Evolutionary conservation across 169 alveolate genomes (phyloP).

Genomic region (Plasmodium vinckei): DNA sequence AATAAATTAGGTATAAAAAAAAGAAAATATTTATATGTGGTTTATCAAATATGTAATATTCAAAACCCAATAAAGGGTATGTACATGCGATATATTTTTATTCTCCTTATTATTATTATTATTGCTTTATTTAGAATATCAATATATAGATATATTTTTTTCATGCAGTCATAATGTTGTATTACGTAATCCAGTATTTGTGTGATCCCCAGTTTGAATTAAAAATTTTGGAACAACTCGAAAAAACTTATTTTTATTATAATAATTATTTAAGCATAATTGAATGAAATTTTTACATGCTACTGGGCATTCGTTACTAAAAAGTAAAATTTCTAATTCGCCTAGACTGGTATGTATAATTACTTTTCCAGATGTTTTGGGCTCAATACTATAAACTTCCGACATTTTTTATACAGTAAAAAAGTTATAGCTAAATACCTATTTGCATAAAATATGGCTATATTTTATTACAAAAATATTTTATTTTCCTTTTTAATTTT

Average conservation of each 20-base stretch:
- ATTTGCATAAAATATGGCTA: no score
- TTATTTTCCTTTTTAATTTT: no score
- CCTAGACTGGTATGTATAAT: slow-evolving; percentile 93
- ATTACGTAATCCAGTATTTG: slow-evolving; percentile 86
- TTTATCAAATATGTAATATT: background rate
- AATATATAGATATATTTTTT: background rate
- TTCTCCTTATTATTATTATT: background rate
- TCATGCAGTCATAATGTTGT: background rate
- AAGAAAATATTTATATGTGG: background rate
- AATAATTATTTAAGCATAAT: slow-evolving; percentile 92
- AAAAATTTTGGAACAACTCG: slow-evolving; percentile 91
- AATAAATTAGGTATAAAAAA: background rate
- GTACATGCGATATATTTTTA: no score
- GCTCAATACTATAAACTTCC: slow-evolving; percentile 89
- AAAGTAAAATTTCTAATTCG: slow-evolving; percentile 92
- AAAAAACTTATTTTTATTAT: slow-evolving; percentile 92
- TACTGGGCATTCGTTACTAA: slow-evolving; percentile 93
- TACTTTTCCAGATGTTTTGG: slow-evolving; percentile 94
- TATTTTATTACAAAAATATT: no score
- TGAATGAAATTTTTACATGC: slow-evolving; percentile 93
- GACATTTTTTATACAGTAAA: slow-evolving; percentile 81
- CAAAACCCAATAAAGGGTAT: no score
- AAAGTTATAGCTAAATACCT: no score
- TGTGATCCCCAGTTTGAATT: slow-evolving; percentile 93
- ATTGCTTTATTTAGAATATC: background rate